phyloP scores from a whole-genome alignment of 2,329 filamentous ascomycete genomes.

The Clonostachys byssicola region DNA sequence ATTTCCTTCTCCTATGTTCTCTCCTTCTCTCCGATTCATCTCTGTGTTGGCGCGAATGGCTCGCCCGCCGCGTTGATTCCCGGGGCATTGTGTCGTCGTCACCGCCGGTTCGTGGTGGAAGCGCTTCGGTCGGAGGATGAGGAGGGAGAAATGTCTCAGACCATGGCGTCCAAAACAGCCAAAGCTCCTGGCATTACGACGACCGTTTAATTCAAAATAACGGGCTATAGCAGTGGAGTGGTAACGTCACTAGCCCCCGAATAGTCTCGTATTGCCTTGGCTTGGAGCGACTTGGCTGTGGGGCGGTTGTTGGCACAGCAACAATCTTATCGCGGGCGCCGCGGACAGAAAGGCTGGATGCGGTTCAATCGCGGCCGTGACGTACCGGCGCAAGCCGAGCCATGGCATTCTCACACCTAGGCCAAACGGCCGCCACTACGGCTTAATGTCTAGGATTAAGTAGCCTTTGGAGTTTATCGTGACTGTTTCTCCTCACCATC shows the following conservation, averaged over 20 bases:
- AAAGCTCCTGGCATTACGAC: too few species aligned
- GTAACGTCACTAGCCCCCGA: too few species aligned
- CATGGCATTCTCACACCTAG: background rate
- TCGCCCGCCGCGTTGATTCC: constrained; percentile 19
- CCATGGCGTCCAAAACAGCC: too few species aligned
- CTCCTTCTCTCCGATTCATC: constrained; percentile 22
- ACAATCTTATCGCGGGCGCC: constrained; percentile 25
- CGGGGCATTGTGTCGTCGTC: too few species aligned
- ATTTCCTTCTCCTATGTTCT: constrained; percentile 27
- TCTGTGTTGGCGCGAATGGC: constrained; percentile 18
- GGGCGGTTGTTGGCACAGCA: constrained; percentile 29
- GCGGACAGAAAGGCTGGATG: background rate
- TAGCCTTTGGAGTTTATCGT: background rate
- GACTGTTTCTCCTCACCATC: background rate
- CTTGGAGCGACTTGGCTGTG: constrained; percentile 4
- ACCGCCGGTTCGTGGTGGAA: too few species aligned
- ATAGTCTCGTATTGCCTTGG: too few species aligned
- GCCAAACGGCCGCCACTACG: constrained; percentile 12
- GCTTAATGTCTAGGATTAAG: background rate
- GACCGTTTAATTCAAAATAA: too few species aligned
- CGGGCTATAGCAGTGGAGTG: too few species aligned
- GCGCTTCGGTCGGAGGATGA: constrained; percentile 1
- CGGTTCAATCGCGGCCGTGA: constrained; percentile 15
- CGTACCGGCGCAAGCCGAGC: constrained; percentile 32
- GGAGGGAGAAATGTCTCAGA: background rate